Evolutionary conservation across 768 basidiomycete genomes (phyloP).

Genomic region (Calocybe gangraenosa): DNA sequence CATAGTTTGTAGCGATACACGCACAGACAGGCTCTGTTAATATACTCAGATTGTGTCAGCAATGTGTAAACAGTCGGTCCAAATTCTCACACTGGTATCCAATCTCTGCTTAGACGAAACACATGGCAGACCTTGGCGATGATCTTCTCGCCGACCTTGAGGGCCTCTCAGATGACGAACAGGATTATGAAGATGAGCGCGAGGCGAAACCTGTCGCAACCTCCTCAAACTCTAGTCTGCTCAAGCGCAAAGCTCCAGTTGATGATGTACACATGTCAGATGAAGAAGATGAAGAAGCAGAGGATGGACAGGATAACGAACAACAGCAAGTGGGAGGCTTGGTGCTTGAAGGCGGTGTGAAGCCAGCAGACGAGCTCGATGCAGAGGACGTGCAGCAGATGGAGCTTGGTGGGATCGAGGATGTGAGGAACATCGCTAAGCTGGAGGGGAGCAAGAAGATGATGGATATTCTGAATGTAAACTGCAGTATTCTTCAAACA

Average conservation of each 20-base stretch:
- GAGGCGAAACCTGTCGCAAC: slow-evolving; percentile 13
- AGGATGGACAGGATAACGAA: slow-evolving; percentile 38
- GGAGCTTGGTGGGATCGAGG: slow-evolving; percentile 82
- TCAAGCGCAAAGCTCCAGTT: slow-evolving; percentile 62
- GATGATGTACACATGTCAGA: slow-evolving; percentile 59
- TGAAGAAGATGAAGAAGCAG: slow-evolving; percentile 46
- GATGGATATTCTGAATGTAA: slow-evolving; percentile 79
- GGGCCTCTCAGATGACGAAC: slow-evolving; percentile 67
- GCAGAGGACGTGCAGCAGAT: slow-evolving; percentile 91
- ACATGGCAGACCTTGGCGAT: slow-evolving; percentile 63
- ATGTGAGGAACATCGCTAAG: slow-evolving; percentile 86
- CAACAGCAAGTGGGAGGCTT: slow-evolving; percentile 49
- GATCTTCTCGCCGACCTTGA: slow-evolving; percentile 92
- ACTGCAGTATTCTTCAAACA: not conserved
- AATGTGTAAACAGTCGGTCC: not conserved
- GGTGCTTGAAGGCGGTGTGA: slow-evolving; percentile 81
- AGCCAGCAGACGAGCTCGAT: slow-evolving; percentile 95
- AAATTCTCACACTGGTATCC: too few species aligned
- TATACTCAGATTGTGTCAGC: not conserved
- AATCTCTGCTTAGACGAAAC: too few species aligned
- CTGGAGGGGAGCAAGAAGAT: slow-evolving; percentile 85
- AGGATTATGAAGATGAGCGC: slow-evolving; percentile 35
- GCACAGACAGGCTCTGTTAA: too few species aligned
- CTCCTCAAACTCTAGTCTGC: slow-evolving; percentile 26
- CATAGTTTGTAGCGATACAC: too few species aligned